Conservation (phyloP, 2,329 filamentous ascomycete genomes). For the Zelopaecilomyces penicillatus region DNA sequence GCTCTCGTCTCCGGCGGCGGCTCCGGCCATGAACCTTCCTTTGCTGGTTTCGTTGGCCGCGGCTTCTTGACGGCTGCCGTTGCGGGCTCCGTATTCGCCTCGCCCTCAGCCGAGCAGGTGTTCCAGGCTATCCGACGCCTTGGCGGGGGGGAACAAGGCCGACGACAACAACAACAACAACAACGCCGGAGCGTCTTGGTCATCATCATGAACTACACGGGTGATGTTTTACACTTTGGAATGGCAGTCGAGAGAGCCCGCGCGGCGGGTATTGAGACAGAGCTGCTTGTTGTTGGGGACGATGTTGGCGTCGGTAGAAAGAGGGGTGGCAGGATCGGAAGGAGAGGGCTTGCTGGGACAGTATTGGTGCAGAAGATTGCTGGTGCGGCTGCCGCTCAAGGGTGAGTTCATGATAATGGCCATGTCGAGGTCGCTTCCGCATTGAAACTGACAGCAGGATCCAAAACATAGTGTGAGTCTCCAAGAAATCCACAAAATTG, state of each 20-base stretch:
- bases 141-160: slow-evolving; percentile 27
- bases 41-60: slow-evolving; percentile 61
- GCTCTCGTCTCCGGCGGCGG: slow-evolving; percentile 50
- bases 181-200: slow-evolving; percentile 56
- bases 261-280: slow-evolving; percentile 48
- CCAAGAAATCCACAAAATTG: slow-evolving; percentile 37
- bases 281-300: slow-evolving; percentile 66
- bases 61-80: slow-evolving; percentile 62
- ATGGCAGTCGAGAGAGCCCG: slow-evolving; percentile 68
- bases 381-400: slow-evolving; percentile 45
- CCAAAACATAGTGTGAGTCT: slow-evolving; percentile 7
- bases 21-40: slow-evolving; percentile 65
- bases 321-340: slow-evolving; percentile 61
- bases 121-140: slow-evolving; percentile 55
- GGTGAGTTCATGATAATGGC: slow-evolving; percentile 4
- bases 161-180: slow-evolving; percentile 9
- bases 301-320: slow-evolving; percentile 62
- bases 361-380: slow-evolving; percentile 58
- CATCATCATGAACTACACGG: slow-evolving; percentile 69
- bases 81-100: slow-evolving; percentile 68
- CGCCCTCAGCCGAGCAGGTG: slow-evolving; percentile 65
- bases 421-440: too few species aligned
- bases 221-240: slow-evolving; percentile 64
- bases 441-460: too few species aligned
- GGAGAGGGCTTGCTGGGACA: slow-evolving; percentile 61